Evolutionary conservation across 208 protist genomes (phyloP).

Genomic region (Giardia duodenalis): DNA sequence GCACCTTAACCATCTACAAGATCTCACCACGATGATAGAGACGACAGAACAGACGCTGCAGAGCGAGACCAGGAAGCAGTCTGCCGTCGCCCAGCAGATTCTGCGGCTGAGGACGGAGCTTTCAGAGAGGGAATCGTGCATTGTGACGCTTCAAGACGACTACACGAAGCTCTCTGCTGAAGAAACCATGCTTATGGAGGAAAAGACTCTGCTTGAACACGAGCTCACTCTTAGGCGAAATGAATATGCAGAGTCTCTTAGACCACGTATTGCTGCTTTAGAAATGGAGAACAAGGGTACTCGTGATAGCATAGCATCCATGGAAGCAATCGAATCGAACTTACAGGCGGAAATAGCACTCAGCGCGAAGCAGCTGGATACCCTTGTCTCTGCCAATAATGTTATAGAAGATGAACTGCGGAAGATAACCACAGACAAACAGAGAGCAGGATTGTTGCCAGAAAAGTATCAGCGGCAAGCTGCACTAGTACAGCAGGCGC

Average conservation of each 20-base stretch:
- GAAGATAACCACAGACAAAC: background rate
- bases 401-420: background rate
- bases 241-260: background rate
- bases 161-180: background rate
- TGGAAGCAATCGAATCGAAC: background rate
- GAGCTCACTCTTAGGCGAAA: background rate
- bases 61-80: background rate
- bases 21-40: background rate
- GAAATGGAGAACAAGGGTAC: background rate
- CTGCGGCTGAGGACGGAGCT: background rate
- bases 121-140: background rate
- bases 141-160: background rate
- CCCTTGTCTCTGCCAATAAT: background rate
- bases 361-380: background rate
- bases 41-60: background rate
- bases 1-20: background rate
- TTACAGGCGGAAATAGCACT: background rate
- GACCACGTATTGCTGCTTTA: background rate
- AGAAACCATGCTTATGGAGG: background rate
- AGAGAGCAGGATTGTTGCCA: background rate
- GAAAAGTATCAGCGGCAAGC: constrained; percentile 13
- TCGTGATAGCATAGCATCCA: background rate
- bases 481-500: background rate
- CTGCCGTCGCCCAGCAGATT: background rate
- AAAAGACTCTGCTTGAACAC: background rate